phyloP scores from a whole-genome alignment of 164 flowering plant species.

The Tetracentron sinense region DNA sequence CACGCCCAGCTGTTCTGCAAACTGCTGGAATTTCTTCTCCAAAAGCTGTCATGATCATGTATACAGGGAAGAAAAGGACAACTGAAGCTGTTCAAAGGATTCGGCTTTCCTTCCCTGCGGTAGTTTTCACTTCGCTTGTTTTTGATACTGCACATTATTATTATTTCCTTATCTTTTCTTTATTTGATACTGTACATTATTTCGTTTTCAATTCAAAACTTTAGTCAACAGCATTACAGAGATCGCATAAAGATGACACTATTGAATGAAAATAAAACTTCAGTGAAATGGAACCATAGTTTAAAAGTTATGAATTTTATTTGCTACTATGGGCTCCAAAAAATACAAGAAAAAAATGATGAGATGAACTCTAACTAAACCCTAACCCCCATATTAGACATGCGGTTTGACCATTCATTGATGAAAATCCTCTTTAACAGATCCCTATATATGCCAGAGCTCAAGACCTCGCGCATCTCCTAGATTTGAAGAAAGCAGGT shows the following conservation, averaged over 20 bases:
- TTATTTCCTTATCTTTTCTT: not conserved
- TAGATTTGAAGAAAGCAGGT: slow-evolving; percentile 93
- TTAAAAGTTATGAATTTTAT: no score
- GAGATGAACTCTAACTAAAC: no score
- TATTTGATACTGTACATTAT: not conserved
- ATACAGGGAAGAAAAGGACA: slow-evolving; percentile 58
- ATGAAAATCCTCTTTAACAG: slow-evolving; percentile 30
- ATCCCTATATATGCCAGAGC: slow-evolving; percentile 92
- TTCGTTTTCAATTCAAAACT: not conserved
- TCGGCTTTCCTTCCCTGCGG: slow-evolving; percentile 86
- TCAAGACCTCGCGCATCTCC: slow-evolving; percentile 67
- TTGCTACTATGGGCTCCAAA: no score
- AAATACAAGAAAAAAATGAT: no score
- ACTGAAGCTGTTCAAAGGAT: slow-evolving; percentile 82
- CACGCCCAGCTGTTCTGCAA: slow-evolving; percentile 85
- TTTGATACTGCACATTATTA: not conserved
- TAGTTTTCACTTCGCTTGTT: slow-evolving; percentile 22
- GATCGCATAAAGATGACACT: not conserved
- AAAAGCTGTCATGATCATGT: slow-evolving; percentile 93
- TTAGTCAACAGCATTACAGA: not conserved
- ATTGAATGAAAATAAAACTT: not conserved
- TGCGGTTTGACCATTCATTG: no score
- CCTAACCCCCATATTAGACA: no score
- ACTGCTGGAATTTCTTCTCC: slow-evolving; percentile 97
- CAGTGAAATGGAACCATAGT: no score